phyloP scores from a whole-genome alignment of 108 stramenopile genomes.

The Cyclotella sp. region DNA sequence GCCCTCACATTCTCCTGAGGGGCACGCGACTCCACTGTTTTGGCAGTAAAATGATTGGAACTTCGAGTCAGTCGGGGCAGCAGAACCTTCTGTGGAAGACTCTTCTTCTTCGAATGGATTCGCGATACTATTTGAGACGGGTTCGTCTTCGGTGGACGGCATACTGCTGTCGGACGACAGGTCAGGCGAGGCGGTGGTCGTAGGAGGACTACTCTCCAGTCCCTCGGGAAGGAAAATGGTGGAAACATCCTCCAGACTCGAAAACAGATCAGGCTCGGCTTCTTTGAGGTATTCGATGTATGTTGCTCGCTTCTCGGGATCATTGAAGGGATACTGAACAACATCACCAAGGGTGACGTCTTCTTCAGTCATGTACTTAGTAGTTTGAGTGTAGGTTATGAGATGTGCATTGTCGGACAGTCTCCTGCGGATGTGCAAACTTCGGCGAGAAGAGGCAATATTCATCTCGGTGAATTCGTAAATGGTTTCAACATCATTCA shows the following conservation, averaged over 20 bases:
- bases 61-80: background rate
- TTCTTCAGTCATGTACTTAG: slow-evolving; percentile 21
- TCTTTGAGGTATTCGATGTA: slow-evolving; percentile 38
- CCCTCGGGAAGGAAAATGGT: slow-evolving; percentile 31
- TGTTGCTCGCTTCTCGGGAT: slow-evolving; percentile 7
- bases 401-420: slow-evolving; percentile 20
- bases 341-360: slow-evolving; percentile 22
- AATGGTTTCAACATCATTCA: slow-evolving; percentile 18
- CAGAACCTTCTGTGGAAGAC: background rate
- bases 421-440: slow-evolving; percentile 8
- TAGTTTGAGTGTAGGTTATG: slow-evolving; percentile 44
- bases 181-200: background rate
- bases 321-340: slow-evolving; percentile 40
- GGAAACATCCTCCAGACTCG: slow-evolving; percentile 22
- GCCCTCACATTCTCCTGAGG: slow-evolving; percentile 23
- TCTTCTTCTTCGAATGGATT: slow-evolving; percentile 4
- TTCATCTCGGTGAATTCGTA: slow-evolving; percentile 35
- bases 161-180: background rate
- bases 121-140: background rate
- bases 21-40: slow-evolving; percentile 24
- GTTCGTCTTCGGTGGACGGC: background rate
- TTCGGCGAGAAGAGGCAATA: slow-evolving; percentile 13
- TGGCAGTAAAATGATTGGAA: slow-evolving; percentile 28
- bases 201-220: background rate
- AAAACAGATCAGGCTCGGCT: slow-evolving; percentile 20